phyloP scores from a whole-genome alignment of 1,284 basidiomycete species.

The Thelephora terrestris region DNA sequence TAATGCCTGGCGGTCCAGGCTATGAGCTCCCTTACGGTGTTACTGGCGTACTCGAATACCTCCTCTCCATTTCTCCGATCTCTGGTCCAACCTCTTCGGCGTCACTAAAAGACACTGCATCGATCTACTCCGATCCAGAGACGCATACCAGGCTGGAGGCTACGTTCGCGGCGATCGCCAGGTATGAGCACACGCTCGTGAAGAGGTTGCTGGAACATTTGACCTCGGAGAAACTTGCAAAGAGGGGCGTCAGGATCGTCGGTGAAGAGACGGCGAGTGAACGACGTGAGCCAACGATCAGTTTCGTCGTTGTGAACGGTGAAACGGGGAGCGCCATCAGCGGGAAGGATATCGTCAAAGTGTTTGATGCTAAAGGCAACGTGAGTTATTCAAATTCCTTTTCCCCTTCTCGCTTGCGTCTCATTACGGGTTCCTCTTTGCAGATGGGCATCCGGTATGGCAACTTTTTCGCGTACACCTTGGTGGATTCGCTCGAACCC shows the following conservation, averaged over 20 bases:
- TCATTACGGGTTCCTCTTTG: neutral
- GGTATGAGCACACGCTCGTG: conserved; percentile 37
- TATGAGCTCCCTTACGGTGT: conserved; percentile 60
- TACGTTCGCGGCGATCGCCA: conserved; percentile 35
- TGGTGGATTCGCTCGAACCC: conserved; percentile 43
- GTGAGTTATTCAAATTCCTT: conserved; percentile 31
- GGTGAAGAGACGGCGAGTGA: conserved; percentile 40
- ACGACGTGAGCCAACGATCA: conserved; percentile 58
- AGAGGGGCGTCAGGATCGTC: conserved; percentile 54
- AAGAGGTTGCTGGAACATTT: conserved; percentile 33
- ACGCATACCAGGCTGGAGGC: conserved; percentile 24
- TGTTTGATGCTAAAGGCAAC: conserved; percentile 47
- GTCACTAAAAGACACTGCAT: neutral
- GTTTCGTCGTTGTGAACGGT: conserved; percentile 46
- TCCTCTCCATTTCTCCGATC: conserved; percentile 43
- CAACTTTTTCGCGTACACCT: conserved; percentile 69
- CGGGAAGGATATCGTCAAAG: conserved; percentile 55
- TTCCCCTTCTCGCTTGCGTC: neutral
- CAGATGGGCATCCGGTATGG: conserved; percentile 72
- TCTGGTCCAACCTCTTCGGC: conserved; percentile 17
- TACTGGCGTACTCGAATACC: conserved; percentile 54
- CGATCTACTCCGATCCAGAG: neutral
- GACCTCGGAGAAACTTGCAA: conserved; percentile 22
- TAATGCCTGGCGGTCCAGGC: conserved; percentile 63
- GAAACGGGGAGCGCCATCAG: conserved; percentile 32